These are phyloP conservation scores for Rhodotorula babjevae DNA, from an alignment of 768 basidiomycete species.

Conservation along the genomic window DNA sequence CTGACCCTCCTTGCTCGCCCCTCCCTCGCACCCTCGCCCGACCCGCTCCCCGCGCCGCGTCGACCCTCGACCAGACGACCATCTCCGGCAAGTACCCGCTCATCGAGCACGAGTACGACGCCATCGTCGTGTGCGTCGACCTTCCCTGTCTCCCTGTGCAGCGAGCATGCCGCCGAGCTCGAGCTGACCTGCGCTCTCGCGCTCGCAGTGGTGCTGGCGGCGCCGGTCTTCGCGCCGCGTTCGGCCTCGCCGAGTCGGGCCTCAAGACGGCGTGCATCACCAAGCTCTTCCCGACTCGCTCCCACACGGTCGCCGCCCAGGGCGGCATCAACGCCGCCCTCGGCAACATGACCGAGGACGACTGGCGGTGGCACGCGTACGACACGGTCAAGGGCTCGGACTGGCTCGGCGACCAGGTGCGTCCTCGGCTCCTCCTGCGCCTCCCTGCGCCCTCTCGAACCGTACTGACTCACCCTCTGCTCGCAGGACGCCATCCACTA, in stretches of 20 bases:
- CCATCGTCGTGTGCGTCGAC: constrained; percentile 75
- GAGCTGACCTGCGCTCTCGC: background rate
- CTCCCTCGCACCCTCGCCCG: background rate
- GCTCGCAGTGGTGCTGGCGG: constrained; percentile 82
- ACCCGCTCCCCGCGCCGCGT: background rate
- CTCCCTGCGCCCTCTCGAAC: accelerated
- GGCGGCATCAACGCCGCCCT: constrained; percentile 98
- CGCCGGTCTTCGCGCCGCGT: constrained; percentile 94
- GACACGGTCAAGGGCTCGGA: constrained; percentile 89
- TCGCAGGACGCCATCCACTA: constrained; percentile 95
- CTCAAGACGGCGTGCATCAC: constrained; percentile 99
- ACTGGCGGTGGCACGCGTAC: constrained; percentile 55
- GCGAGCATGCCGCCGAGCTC: background rate
- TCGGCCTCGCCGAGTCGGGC: constrained; percentile 95
- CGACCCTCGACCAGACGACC: constrained; percentile 14
- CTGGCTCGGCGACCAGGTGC: constrained; percentile 80
- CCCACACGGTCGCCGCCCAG: constrained; percentile 96
- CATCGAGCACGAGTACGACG: constrained; percentile 98
- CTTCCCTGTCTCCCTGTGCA: background rate
- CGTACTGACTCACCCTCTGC: background rate
- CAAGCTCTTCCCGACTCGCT: constrained; percentile 96
- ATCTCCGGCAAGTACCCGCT: constrained; percentile 76
- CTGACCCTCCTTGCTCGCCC: background rate
- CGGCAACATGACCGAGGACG: constrained; percentile 88
- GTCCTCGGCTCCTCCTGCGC: background rate